Base-by-base conservation (phyloP, 176 grass and related monocot species). In the Cenchrus americanus region DNA sequence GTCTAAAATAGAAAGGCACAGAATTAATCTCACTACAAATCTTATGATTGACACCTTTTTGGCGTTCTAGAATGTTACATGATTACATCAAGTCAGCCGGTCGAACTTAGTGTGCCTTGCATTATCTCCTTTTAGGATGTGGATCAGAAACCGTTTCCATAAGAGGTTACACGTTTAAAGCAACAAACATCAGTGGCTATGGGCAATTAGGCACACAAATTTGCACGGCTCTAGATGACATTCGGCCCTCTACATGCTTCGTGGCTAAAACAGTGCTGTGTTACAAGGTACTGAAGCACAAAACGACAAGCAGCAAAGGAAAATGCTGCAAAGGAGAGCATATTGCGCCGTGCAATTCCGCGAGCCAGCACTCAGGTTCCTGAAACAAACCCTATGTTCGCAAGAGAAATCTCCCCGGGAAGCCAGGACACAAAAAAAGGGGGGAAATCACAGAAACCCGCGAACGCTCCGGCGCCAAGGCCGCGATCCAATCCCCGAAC, bases 331-430 rank as follows among this genome's bases (percentile, higher is more conserved):
- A 48, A 1, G 18, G 64, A 18, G 17, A 65, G 18, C 48, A 26
- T 48, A 50, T 24, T 47, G 41, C 51, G 8, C 50, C 14, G 42
- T 59, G 59, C 40, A 69, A 51, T 21, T 2, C 1, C 34, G 24
- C 50, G 21, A 59, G 42, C 17, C 60, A 37, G 62, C 71, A 73
- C 65, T 63, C 70, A 66, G 40, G 8, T 13, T n/a, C 66, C 22
- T 60, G 24, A 61, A 82, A 60, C 55, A 90, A 86, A 82, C 84
- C 80, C 75, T 86, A 86, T 57, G 71, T 69, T 68, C 51, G 17
- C 19, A 49, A 47, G 5, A 14, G 61, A 47, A 80, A 62, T 19
- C 62, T 82, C 51, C 43, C 54, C 34, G 11, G 11, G 73, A 8
- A 65, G 32, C 42, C 52, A 53, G 37, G n/a, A 43, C n/a, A 4